A percentile compares a stretch with the other conserved stretches of the same genome.
Evolutionary conservation across 495 filamentous ascomycete species (phyloP).

Genomic region (Penicillium bialowiezense): DNA sequence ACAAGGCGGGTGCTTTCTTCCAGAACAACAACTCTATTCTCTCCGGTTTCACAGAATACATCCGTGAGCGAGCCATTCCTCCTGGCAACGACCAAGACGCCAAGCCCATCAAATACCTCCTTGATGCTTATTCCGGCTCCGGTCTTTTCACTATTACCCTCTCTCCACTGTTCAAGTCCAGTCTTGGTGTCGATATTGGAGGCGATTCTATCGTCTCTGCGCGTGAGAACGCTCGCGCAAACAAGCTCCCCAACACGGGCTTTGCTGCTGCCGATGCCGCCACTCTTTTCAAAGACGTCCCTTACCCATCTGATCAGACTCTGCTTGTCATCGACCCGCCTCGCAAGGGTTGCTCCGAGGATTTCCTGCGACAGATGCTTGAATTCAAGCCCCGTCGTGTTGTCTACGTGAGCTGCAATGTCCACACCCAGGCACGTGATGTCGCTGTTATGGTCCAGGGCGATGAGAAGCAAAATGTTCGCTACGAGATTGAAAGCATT

Average conservation of each 20-base stretch:
- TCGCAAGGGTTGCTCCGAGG: slow-evolving; percentile 87
- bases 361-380: slow-evolving; percentile 78
- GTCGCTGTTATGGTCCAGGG: slow-evolving; percentile 79
- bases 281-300: slow-evolving; percentile 70
- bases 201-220: slow-evolving; percentile 71
- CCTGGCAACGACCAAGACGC: slow-evolving; percentile 26
- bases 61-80: slow-evolving; percentile 72
- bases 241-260: slow-evolving; percentile 65
- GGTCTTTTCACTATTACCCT: slow-evolving; percentile 96
- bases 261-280: slow-evolving; percentile 87
- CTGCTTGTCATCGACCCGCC: slow-evolving; percentile 91
- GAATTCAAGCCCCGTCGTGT: slow-evolving; percentile 70
- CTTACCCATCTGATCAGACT: slow-evolving; percentile 73
- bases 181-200: slow-evolving; percentile 70
- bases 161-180: slow-evolving; percentile 70
- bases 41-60: slow-evolving; percentile 82
- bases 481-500: slow-evolving; percentile 88
- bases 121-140: slow-evolving; percentile 96
- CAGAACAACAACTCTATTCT: slow-evolving; percentile 99
- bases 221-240: slow-evolving; percentile 69
- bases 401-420: slow-evolving; percentile 95
- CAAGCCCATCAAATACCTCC: slow-evolving; percentile 70
- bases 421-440: slow-evolving; percentile 95
- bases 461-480: slow-evolving; percentile 44
- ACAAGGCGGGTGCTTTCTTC: slow-evolving; percentile 92